A percentile compares a stretch with the other conserved stretches of the same genome.
These are phyloP conservation scores for Backusella tuberculispora DNA, from an alignment of 192 early-diverging fungal genomes.

Conservation along the genomic window DNA sequence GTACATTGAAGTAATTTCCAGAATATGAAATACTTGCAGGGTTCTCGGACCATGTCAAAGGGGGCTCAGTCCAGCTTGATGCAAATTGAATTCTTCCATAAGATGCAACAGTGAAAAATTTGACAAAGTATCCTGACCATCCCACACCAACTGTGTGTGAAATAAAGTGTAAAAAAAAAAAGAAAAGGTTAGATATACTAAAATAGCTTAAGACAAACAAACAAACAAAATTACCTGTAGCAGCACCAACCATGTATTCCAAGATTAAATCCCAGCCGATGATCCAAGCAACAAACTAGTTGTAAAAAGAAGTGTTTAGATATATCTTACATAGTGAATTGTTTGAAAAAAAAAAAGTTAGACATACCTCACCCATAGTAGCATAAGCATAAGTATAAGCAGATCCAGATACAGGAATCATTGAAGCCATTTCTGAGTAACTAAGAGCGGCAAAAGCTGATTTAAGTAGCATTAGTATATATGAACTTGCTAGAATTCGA, in stretches of 20 bases:
- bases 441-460: slow-evolving; percentile 71
- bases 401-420: slow-evolving; percentile 86
- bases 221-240: slow-evolving; percentile 55
- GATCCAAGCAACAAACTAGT: slow-evolving; percentile 77
- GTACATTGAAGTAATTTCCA: slow-evolving; percentile 71
- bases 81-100: slow-evolving; percentile 44
- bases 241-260: slow-evolving; percentile 86
- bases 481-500: background rate
- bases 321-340: too few relatives aligned
- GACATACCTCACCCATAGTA: slow-evolving; percentile 73
- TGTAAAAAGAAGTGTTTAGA: background rate
- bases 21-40: slow-evolving; percentile 34
- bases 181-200: background rate
- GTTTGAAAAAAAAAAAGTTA: background rate
- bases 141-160: slow-evolving; percentile 63
- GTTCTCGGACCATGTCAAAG: slow-evolving; percentile 68
- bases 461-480: background rate
- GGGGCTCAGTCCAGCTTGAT: slow-evolving; percentile 64
- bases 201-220: background rate
- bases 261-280: slow-evolving; percentile 91
- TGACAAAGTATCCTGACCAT: slow-evolving; percentile 83
- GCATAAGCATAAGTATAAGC: slow-evolving; percentile 89
- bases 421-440: slow-evolving; percentile 86
- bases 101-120: slow-evolving; percentile 70
- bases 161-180: background rate